phyloP scores from a whole-genome alignment of 352 stramenopile genomes.

The Pythium vanterpoolii region DNA sequence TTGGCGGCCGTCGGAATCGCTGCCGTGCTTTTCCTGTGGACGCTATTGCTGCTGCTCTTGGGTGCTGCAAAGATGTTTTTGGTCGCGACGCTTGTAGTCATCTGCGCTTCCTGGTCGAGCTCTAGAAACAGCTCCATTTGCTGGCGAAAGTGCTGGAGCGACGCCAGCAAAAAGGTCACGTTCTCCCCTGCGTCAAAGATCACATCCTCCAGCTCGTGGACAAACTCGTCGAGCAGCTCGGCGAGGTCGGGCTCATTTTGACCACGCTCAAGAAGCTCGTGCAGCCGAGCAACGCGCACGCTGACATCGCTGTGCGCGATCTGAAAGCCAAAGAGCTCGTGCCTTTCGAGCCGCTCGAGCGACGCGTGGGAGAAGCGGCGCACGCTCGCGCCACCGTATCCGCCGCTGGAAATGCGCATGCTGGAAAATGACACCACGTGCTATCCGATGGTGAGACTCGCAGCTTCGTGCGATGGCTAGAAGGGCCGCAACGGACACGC shows the following conservation, averaged over 20 bases:
- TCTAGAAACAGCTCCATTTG: constrained; percentile 64
- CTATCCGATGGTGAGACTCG: constrained; percentile 3
- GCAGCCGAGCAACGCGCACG: constrained; percentile 39
- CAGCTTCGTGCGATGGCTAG: not conserved
- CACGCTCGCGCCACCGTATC: constrained; percentile 13
- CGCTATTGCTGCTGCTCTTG: constrained; percentile 1
- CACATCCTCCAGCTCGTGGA: constrained; percentile 51
- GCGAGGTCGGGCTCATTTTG: constrained; percentile 43
- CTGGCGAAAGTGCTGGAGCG: constrained; percentile 58
- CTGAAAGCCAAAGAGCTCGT: constrained; percentile 73
- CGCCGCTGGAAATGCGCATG: constrained; percentile 20
- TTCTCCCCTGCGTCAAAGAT: constrained; percentile 33
- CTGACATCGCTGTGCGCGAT: constrained; percentile 39
- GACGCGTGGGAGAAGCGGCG: constrained; percentile 21
- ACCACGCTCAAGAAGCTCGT: constrained; percentile 43
- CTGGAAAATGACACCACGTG: not conserved
- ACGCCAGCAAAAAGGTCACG: constrained; percentile 51
- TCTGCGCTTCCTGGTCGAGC: constrained; percentile 31
- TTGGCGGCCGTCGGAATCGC: not conserved
- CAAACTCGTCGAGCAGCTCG: constrained; percentile 43
- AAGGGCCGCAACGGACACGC: not conserved
- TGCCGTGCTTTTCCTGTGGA: not conserved
- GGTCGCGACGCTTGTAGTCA: constrained; percentile 23
- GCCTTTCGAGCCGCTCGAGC: constrained; percentile 31
- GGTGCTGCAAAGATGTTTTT: constrained; percentile 28